Base-by-base conservation (phyloP, 345 rosid genomes). In the Rhizophora apiculata region DNA sequence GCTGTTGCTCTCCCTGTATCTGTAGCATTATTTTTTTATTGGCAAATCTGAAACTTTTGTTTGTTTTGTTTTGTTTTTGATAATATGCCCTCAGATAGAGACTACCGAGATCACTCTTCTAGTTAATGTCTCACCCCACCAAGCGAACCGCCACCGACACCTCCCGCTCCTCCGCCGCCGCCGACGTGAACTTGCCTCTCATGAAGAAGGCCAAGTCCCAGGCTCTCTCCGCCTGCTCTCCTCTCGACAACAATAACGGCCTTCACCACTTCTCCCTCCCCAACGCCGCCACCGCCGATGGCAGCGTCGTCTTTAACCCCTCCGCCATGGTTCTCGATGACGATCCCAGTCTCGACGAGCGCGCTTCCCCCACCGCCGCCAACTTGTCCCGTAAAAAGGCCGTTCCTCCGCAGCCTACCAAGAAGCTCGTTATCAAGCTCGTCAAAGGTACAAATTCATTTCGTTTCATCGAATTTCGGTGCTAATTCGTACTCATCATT, bases 331-430 rank as follows among this genome's bases (percentile, higher is more conserved):
- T 77, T 32, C 80, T 79, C 63, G 90, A 86, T 32, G 97, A 91
- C 60, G 92, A 83, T 73, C 74, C 80, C 65, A 81, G 80, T 72
- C 84, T 84, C 72, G 81, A 81, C 64, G 85, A 83, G n/a, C 19
- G 63, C 52, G 27, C 64, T 55, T 74, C 72, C 5, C 80, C 80
- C 19, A 79, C 84, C 64, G 82, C 91, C 43, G 92, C 94, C 20
- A 92, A 92, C 80, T 82, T 92, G 70, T 82, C 96, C 39, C 89
- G 97, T 32, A 92, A 92, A 82, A 92, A 92, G 60, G 93, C 97
- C 68, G 86, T 83, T 7, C 96, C 80, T 1, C 96, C 96, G 6
- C 96, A 89, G 73, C 97, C 97, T 27, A 69, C 93, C 19, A 92
- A 92, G 85, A 92, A 88, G 78, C 68, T 95, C 51, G 96, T 92